phyloP scores from a whole-genome alignment of 345 rosid genomes.

The Eucalyptus curtisii region DNA sequence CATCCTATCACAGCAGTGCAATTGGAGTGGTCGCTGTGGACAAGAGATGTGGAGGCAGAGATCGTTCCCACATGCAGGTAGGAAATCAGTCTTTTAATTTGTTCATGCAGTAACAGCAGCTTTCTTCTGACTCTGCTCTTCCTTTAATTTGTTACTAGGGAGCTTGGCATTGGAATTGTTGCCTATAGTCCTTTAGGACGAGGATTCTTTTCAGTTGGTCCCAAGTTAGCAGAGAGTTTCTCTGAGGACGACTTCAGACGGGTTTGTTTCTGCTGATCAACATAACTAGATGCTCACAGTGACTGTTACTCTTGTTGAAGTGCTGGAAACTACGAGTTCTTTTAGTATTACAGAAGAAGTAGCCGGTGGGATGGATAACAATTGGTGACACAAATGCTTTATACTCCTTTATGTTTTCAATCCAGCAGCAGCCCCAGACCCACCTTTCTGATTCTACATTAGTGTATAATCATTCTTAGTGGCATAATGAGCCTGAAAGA shows the following conservation, averaged over 20 bases:
- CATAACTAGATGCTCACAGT: background rate
- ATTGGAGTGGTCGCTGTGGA: background rate
- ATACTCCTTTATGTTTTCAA: too few relatives aligned
- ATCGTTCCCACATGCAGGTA: slow-evolving; percentile 32
- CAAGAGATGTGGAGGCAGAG: background rate
- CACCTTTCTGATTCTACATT: background rate
- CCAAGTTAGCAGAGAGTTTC: slow-evolving; percentile 36
- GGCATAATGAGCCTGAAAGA: background rate
- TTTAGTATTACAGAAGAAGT: background rate
- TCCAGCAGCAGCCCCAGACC: background rate
- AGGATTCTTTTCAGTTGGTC: slow-evolving; percentile 55
- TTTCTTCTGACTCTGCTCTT: background rate
- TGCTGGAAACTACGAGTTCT: background rate
- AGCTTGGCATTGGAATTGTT: slow-evolving; percentile 70
- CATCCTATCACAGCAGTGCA: slow-evolving; percentile 28
- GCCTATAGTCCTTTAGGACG: slow-evolving; percentile 63
- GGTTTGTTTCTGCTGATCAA: slow-evolving; percentile 8
- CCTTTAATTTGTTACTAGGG: slow-evolving; percentile 18
- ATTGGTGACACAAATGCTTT: background rate
- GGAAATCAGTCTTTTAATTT: background rate
- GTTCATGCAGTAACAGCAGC: background rate
- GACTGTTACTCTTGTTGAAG: background rate
- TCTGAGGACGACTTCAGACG: slow-evolving; percentile 27
- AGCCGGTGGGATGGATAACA: background rate
- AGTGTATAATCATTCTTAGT: background rate